These are phyloP conservation scores for Quercus phellos DNA, from an alignment of 331 rosid species.

Conservation along the genomic window DNA sequence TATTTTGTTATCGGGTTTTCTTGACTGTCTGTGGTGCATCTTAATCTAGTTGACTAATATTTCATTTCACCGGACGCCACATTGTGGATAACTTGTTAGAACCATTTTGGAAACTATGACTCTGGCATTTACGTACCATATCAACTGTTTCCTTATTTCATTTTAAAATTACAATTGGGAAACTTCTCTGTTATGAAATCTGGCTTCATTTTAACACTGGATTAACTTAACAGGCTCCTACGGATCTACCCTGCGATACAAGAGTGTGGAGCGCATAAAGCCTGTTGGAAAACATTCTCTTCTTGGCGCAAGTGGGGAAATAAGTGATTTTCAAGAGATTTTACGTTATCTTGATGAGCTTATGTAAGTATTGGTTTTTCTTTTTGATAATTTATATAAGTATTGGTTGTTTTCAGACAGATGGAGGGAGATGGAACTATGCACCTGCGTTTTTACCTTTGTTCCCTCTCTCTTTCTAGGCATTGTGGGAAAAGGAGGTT, in stretches of 20 bases:
- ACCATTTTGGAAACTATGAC: neutral
- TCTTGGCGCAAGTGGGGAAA: slow-evolving; percentile 82
- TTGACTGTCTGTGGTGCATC: neutral
- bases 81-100: neutral
- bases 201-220: neutral
- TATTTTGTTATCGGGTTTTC: neutral
- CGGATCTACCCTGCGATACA: slow-evolving; percentile 82
- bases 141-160: neutral
- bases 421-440: neutral
- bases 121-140: neutral
- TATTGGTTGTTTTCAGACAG: neutral
- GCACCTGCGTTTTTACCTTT: neutral
- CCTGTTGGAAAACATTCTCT: slow-evolving; percentile 82
- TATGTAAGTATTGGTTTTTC: slow-evolving; percentile 34
- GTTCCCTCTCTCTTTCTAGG: neutral
- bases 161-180: neutral
- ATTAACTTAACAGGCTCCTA: slow-evolving; percentile 50
- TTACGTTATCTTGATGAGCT: slow-evolving; percentile 68
- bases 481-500: neutral
- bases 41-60: neutral
- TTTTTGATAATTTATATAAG: neutral
- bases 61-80: neutral
- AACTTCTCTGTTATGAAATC: neutral
- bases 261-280: slow-evolving; percentile 74
- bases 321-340: slow-evolving; percentile 86